Conservation (phyloP, 169 alveolate species). For the Theileria annulata region DNA sequence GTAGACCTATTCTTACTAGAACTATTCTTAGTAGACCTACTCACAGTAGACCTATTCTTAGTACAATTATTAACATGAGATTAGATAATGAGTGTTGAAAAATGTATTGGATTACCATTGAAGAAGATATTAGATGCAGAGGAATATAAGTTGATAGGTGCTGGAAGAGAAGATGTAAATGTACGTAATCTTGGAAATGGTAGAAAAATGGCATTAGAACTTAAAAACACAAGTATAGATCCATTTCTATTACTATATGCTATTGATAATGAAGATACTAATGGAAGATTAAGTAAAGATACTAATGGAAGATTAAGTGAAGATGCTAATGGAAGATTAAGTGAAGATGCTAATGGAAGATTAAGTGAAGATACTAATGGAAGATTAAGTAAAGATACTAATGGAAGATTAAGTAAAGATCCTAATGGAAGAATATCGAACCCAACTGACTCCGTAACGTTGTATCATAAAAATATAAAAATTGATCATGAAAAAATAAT, state of each 20-base stretch:
- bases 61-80: too few relatives aligned
- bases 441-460: background rate
- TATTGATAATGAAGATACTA: background rate
- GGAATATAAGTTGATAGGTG: conserved; percentile 48
- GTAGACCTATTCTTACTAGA: too few relatives aligned
- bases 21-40: too few relatives aligned
- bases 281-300: background rate
- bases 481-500: background rate
- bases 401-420: background rate
- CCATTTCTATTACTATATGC: conserved; percentile 9
- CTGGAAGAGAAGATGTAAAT: conserved; percentile 82
- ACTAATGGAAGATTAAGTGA: background rate
- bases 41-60: too few relatives aligned
- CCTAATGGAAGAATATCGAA: background rate
- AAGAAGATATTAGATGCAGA: conserved; percentile 11
- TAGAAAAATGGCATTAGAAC: conserved; percentile 77
- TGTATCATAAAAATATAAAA: background rate
- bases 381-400: background rate
- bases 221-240: conserved; percentile 65
- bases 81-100: conserved; percentile 30
- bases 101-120: conserved; percentile 39
- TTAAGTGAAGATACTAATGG: background rate
- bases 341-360: background rate
- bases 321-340: background rate
- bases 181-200: conserved; percentile 83